A percentile compares a stretch with the other conserved stretches of the same genome.
Evolutionary conservation across 495 filamentous ascomycete genomes (phyloP).

Genomic region (Penicillium crystallinum): DNA sequence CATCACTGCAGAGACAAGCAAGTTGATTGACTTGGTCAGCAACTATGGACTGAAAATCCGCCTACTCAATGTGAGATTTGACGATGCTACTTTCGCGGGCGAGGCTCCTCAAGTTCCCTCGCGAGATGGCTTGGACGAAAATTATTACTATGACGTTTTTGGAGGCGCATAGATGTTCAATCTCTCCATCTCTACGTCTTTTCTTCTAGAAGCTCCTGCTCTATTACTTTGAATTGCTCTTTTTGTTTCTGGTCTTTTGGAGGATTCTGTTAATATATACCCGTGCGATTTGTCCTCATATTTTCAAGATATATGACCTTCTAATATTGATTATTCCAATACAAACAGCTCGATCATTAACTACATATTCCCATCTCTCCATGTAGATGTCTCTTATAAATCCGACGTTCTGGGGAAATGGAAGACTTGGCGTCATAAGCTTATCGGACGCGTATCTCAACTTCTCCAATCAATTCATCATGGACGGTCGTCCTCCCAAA

Average conservation of each 20-base stretch:
- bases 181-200: neutral
- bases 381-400: neutral
- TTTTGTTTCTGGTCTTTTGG: neutral
- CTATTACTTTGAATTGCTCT: neutral
- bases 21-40: constrained; percentile 74
- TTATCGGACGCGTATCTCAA: constrained; percentile 15
- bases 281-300: constrained; percentile 6
- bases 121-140: constrained; percentile 48
- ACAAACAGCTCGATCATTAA: neutral
- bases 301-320: neutral
- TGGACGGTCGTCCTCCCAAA: constrained; percentile 46
- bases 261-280: constrained; percentile 12
- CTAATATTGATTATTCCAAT: neutral
- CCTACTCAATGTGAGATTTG: constrained; percentile 85
- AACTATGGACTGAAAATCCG: constrained; percentile 93
- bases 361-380: neutral
- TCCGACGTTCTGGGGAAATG: neutral
- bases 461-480: constrained; percentile 17
- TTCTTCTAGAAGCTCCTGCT: neutral
- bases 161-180: constrained; percentile 33
- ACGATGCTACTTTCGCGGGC: constrained; percentile 52
- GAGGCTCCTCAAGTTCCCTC: constrained; percentile 43
- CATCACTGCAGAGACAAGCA: constrained; percentile 92
- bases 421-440: constrained; percentile 11
- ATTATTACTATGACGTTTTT: constrained; percentile 53